These are phyloP conservation scores for Quercus cerris DNA, from an alignment of 306 rosid genomes.

Conservation along the genomic window DNA sequence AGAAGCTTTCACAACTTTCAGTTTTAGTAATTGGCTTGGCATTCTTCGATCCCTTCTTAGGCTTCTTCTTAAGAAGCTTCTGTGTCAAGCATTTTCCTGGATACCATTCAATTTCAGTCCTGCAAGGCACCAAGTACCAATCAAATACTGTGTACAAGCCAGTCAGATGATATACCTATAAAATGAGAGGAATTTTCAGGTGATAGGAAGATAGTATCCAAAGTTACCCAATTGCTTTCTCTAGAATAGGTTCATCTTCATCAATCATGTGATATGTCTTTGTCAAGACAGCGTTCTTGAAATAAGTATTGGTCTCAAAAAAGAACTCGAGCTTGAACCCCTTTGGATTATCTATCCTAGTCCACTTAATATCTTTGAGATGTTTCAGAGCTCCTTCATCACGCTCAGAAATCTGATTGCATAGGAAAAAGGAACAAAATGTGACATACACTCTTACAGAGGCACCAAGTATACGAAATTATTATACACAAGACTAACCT, in stretches of 20 bases:
- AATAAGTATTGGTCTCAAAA: conserved; percentile 74
- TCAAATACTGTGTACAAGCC: not conserved
- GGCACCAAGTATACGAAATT: not conserved
- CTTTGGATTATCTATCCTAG: conserved; percentile 68
- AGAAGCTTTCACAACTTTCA: conserved; percentile 94
- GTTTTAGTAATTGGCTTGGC: conserved; percentile 90
- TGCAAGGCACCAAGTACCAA: conserved; percentile 25
- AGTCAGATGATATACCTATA: not conserved
- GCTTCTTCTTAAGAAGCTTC: conserved; percentile 96
- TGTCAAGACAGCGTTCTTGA: conserved; percentile 68
- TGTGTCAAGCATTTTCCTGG: conserved; percentile 82
- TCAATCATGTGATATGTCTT: conserved; percentile 92
- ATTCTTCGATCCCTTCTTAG: conserved; percentile 90
- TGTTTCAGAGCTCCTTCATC: conserved; percentile 88
- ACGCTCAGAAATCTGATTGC: conserved; percentile 71
- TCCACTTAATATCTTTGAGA: conserved; percentile 86
- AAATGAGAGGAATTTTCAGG: not conserved
- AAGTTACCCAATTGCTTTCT: conserved; percentile 83
- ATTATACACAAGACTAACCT: conserved; percentile 45
- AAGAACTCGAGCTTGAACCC: conserved; percentile 88
- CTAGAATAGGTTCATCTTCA: conserved; percentile 86
- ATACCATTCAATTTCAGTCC: conserved; percentile 91
- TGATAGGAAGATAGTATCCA: not conserved
- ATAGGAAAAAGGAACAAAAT: conserved; percentile 2
- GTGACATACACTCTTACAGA: not conserved